phyloP scores from a whole-genome alignment of 345 rosid genomes.

The Xanthoceras sorbifolium region DNA sequence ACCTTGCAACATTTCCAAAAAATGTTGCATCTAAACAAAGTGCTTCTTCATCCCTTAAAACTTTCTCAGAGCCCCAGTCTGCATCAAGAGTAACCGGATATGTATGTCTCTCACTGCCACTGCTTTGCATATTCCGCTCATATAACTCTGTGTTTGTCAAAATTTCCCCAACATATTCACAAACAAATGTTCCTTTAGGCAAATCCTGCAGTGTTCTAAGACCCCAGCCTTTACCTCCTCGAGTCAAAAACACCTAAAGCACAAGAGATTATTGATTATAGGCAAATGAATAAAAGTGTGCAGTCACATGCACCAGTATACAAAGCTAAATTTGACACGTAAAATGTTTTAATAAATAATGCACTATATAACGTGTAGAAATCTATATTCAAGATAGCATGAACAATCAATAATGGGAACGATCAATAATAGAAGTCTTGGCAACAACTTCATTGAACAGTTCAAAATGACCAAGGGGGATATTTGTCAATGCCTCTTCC shows the following conservation, averaged over 20 bases:
- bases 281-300: background rate
- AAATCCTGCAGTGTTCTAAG: conserved; percentile 70
- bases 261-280: conserved; percentile 20
- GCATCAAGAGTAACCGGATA: conserved; percentile 81
- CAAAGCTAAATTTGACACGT: background rate
- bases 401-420: background rate
- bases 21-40: conserved; percentile 81
- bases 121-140: conserved; percentile 48
- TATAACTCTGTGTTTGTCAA: conserved; percentile 68
- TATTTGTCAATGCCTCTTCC: background rate
- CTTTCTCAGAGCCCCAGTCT: conserved; percentile 67
- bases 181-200: conserved; percentile 89
- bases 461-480: background rate
- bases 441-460: background rate
- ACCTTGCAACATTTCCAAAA: conserved; percentile 84
- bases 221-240: conserved; percentile 88
- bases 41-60: conserved; percentile 73
- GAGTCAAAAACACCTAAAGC: conserved; percentile 71
- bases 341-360: background rate
- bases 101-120: conserved; percentile 41
- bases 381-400: background rate
- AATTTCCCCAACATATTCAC: conserved; percentile 88
- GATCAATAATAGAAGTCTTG: background rate
- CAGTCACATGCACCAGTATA: background rate
- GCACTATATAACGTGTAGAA: no score